Conservation (phyloP, 257 asterid genomes). For the Solanum ossicruentum region DNA sequence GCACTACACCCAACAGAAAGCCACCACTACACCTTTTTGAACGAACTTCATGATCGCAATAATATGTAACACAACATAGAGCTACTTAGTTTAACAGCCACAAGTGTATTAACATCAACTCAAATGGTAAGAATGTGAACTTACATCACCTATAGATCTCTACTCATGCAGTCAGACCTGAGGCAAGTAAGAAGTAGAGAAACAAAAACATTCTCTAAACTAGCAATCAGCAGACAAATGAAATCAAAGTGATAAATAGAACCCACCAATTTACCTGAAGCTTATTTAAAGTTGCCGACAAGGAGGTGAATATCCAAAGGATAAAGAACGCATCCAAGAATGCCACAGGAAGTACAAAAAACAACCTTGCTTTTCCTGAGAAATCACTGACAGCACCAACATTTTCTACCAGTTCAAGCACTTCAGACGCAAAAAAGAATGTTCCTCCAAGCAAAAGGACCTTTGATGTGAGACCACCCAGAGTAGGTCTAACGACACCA, state of each 20-base stretch:
- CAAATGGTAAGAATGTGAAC: background rate
- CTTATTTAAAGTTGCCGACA: constrained; percentile 76
- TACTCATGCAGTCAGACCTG: background rate
- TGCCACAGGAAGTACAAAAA: constrained; percentile 86
- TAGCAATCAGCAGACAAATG: background rate
- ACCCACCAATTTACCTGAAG: constrained; percentile 68
- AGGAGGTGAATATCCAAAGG: constrained; percentile 87
- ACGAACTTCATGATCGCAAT: background rate
- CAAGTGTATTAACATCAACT: background rate
- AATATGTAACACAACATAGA: background rate
- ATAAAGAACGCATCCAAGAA: constrained; percentile 91
- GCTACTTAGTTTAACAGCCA: background rate
- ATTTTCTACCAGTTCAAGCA: constrained; percentile 79
- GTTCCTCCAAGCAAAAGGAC: constrained; percentile 88
- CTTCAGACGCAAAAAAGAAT: constrained; percentile 75
- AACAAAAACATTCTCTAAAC: background rate
- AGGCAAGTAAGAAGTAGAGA: background rate
- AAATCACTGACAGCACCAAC: constrained; percentile 87
- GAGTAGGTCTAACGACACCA: constrained; percentile 92
- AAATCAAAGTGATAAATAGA: background rate
- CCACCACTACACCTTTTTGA: background rate
- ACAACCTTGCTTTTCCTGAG: constrained; percentile 84
- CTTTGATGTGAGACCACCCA: constrained; percentile 92
- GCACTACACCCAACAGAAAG: background rate
- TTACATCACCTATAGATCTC: background rate